Evolutionary conservation across 2,329 filamentous ascomycete species (phyloP).

Genomic region (Hypoxylon rubiginosum): DNA sequence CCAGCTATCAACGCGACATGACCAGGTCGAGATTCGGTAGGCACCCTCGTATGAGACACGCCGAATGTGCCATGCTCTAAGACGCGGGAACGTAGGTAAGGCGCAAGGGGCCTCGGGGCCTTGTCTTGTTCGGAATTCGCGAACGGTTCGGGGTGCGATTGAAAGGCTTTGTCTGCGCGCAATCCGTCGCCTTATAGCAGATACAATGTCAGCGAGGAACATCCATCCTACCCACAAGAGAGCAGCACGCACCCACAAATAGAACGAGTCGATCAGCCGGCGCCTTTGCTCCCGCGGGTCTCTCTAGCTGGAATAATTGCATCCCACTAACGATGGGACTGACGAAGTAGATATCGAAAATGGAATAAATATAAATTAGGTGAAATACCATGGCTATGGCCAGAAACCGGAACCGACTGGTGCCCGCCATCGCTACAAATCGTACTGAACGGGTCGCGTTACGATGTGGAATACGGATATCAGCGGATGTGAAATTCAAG

Average conservation of each 20-base stretch:
- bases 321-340: constrained; percentile 97
- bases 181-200: constrained; percentile 80
- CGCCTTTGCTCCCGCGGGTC: constrained; percentile 69
- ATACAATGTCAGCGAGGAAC: constrained; percentile 27
- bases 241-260: constrained; percentile 79
- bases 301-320: constrained; percentile 81
- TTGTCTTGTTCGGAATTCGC: constrained; percentile 74
- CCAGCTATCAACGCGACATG: constrained; percentile 98
- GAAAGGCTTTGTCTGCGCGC: constrained; percentile 97
- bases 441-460: constrained; percentile 32
- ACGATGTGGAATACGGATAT: constrained; percentile 24
- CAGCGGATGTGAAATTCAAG: constrained; percentile 7
- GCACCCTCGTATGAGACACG: constrained; percentile 95
- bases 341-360: constrained; percentile 99
- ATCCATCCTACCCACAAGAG: constrained; percentile 11
- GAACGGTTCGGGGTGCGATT: constrained; percentile 90
- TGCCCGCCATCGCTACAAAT: constrained; percentile 62
- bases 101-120: constrained; percentile 84
- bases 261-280: constrained; percentile 92
- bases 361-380: constrained; percentile 91
- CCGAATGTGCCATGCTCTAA: constrained; percentile 94
- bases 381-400: constrained; percentile 93
- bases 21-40: constrained; percentile 94
- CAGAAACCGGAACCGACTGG: constrained; percentile 83
- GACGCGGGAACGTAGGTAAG: constrained; percentile 90